Percentiles rank a stretch among this genome's conserved stretches.
Evolutionary conservation across 148 eudicot species (phyloP).

Genomic region (Cornus florida): DNA sequence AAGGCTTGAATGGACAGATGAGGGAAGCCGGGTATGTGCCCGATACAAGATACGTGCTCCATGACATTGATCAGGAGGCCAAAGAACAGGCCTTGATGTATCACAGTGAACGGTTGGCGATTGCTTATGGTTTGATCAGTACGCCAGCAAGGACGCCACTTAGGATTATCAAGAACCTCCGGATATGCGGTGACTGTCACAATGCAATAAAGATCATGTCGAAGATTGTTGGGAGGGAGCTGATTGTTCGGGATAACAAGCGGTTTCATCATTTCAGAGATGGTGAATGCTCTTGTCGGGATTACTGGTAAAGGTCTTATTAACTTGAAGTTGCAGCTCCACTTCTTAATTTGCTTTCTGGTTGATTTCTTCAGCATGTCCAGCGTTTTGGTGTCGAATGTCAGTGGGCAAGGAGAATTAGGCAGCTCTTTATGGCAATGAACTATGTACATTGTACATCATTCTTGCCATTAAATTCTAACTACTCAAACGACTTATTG

Average conservation of each 20-base stretch:
- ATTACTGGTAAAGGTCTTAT: slow-evolving; percentile 37
- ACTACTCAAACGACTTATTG: not conserved
- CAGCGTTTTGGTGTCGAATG: not conserved
- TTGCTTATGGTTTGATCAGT: slow-evolving; percentile 52
- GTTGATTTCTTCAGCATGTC: not conserved
- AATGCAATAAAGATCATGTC: slow-evolving; percentile 52
- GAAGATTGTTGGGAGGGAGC: slow-evolving; percentile 55
- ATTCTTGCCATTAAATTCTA: not conserved
- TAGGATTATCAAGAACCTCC: slow-evolving; percentile 49
- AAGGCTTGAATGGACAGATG: slow-evolving; percentile 46
- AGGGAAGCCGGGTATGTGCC: slow-evolving; percentile 52
- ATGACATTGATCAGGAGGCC: slow-evolving; percentile 51
- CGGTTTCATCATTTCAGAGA: slow-evolving; percentile 56
- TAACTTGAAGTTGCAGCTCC: not conserved
- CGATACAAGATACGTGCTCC: slow-evolving; percentile 52
- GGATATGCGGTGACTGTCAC: slow-evolving; percentile 58
- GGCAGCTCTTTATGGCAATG: not conserved
- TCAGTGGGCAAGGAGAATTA: not conserved
- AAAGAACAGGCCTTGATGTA: slow-evolving; percentile 51
- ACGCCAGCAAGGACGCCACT: slow-evolving; percentile 47
- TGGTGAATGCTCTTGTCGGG: slow-evolving; percentile 51
- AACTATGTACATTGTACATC: not conserved
- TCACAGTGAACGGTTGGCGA: slow-evolving; percentile 52
- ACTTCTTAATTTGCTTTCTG: not conserved
- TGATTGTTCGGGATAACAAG: slow-evolving; percentile 51